Evolutionary conservation across 2,329 filamentous ascomycete species (phyloP), one percentile per base, ranked within the genome.

Genomic region (Diaporthe ilicicola): DNA sequence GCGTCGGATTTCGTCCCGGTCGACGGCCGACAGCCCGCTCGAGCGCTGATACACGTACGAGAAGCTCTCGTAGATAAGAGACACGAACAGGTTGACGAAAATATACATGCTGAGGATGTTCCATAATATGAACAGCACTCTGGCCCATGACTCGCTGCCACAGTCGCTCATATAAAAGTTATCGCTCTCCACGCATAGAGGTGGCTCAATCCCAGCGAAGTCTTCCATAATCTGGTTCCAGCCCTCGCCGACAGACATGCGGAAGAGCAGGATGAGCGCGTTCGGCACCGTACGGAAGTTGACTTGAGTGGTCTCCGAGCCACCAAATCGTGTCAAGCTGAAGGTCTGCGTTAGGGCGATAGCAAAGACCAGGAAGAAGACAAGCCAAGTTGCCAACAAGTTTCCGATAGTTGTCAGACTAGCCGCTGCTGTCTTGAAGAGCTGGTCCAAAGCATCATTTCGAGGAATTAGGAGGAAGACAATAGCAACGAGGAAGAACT

Each of bases 81-180:
- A 99, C 71, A 99, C 95, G 81, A 99, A 99, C 79, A 99, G 84
- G 78, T 95, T 98, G 78, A 98, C 95, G 78, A 99, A 99, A 77
- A 99, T 97, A 83, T 99, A 99, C 96, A 99, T 99, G 92, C 95
- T 98, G 82, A 99, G 88, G 77, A 99, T 95, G 84, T 99, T 99
- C 96, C 96, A 99, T 5, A 92, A 90, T 70, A 98, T 94, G 84
- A 99, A 99, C 12, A 99, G 86, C 42, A 91, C 90, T 65, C 94
- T 88, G 9, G 96, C 94, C 94, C 96, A 99, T 48, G 90, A 88
- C 64, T 91, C 89, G 82, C 95, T 97, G 71, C 96, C 96, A 78
- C 96, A 99, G 82, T 99, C 97, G 76, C 94, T 96, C 51, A 93
- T 84, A 77, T 94, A 95, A 81, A 97, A 98, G 48, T 87, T 87